Percentiles rank a stretch among this genome's conserved stretches.
These are phyloP conservation scores for Ogataea nakhonphanomensis DNA, from an alignment of 805 yeast genomes.

Conservation along the genomic window DNA sequence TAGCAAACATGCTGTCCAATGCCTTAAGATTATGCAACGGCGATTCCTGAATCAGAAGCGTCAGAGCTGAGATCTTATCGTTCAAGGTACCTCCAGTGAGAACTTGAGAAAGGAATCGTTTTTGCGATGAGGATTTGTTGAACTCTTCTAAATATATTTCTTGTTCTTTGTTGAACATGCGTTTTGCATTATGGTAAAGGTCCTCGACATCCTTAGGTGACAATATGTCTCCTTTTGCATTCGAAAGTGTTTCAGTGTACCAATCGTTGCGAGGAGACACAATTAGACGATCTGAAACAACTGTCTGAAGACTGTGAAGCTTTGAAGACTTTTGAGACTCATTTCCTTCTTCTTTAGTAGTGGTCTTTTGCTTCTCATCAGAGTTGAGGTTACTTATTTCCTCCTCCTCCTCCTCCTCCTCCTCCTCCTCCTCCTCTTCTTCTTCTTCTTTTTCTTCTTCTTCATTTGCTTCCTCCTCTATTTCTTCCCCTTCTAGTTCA, in stretches of 20 bases:
- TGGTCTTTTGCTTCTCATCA: not conserved
- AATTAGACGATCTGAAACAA: constrained; percentile 51
- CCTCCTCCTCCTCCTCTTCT: constrained; percentile 39
- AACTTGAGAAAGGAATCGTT: constrained; percentile 83
- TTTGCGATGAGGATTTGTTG: constrained; percentile 73
- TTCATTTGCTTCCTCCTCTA: constrained; percentile 22
- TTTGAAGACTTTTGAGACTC: constrained; percentile 29
- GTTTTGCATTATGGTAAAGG: constrained; percentile 63
- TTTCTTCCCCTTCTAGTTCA: constrained; percentile 31
- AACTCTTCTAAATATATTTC: constrained; percentile 67
- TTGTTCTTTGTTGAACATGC: constrained; percentile 67
- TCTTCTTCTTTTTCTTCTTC: constrained; percentile 36
- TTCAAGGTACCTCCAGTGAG: constrained; percentile 88
- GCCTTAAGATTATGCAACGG: constrained; percentile 88
- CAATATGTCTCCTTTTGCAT: constrained; percentile 31
- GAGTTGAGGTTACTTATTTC: constrained; percentile 29
- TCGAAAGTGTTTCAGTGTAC: constrained; percentile 48
- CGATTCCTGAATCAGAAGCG: constrained; percentile 90
- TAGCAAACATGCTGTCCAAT: constrained; percentile 68
- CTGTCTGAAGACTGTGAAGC: constrained; percentile 40
- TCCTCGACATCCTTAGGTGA: constrained; percentile 56
- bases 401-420: constrained; percentile 34
- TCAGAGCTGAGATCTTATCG: constrained; percentile 93
- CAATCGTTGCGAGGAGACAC: constrained; percentile 70
- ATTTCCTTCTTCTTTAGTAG: constrained; percentile 30